Evolutionary conservation across 257 asterid species (phyloP).

Genomic region (Penstemon barbatus): DNA sequence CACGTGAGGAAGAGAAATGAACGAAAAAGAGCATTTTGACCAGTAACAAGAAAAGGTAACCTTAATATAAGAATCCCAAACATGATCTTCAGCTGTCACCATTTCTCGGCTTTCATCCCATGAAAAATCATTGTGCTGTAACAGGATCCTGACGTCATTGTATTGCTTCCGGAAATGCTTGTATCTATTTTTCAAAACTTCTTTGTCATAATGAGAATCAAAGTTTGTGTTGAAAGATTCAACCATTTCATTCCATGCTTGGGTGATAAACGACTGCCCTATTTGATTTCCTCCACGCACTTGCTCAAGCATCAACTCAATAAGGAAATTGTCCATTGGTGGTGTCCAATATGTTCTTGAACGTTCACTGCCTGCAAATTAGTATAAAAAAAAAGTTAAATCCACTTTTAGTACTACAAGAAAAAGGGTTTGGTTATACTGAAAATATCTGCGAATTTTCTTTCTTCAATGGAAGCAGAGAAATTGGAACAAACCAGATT

Average conservation of each 20-base stretch:
- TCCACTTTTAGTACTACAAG: not conserved
- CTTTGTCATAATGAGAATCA: conserved; percentile 36
- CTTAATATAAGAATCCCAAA: conserved; percentile 47
- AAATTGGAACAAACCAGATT: conserved; percentile 28
- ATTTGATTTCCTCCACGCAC: conserved; percentile 42
- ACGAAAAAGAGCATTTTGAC: not conserved
- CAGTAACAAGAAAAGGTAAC: conserved; percentile 12
- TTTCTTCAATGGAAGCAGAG: not conserved
- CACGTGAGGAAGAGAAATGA: conserved; percentile 10
- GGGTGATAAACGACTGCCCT: conserved; percentile 42
- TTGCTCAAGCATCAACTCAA: conserved; percentile 43
- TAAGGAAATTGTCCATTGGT: conserved; percentile 44
- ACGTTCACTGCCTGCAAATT: conserved; percentile 40
- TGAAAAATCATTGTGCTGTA: conserved; percentile 38
- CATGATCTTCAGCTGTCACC: conserved; percentile 43
- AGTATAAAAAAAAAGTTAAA: not conserved
- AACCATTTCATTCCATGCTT: conserved; percentile 46
- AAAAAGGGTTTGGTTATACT: not conserved
- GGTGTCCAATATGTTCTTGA: conserved; percentile 49
- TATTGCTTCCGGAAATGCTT: conserved; percentile 48
- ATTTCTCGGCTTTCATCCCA: conserved; percentile 47
- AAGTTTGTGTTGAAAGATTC: conserved; percentile 40
- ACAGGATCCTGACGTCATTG: conserved; percentile 38
- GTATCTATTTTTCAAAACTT: conserved; percentile 45
- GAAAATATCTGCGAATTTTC: not conserved